Percentiles rank a stretch among this genome's conserved stretches.
phyloP scores from a whole-genome alignment of 371 early-diverging fungal genomes.

The Circinella minor region DNA sequence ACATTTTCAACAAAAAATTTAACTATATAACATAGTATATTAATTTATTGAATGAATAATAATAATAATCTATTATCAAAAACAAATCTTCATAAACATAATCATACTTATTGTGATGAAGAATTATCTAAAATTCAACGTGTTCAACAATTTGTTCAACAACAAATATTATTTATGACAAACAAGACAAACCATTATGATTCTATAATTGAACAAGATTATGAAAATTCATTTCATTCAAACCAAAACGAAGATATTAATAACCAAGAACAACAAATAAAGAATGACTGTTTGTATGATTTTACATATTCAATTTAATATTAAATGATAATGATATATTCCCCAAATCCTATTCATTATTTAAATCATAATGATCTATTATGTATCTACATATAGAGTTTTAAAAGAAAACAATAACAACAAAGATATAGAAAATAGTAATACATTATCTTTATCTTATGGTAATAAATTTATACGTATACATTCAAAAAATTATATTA shows the following conservation, averaged over 20 bases:
- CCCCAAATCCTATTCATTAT: no score
- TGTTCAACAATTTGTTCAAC: conserved; percentile 5
- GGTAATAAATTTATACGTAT: no score
- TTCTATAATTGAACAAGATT: not conserved
- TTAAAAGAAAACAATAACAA: no score
- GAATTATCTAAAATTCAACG: not conserved
- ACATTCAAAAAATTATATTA: no score
- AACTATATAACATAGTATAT: no score
- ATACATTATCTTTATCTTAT: no score
- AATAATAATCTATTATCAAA: not conserved
- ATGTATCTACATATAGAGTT: no score
- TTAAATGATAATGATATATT: no score
- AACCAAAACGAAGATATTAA: not conserved
- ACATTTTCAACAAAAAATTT: no score
- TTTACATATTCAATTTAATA: no score
- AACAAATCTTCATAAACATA: not conserved
- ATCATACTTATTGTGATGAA: conserved; percentile 5
- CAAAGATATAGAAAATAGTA: no score
- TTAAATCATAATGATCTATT: no score
- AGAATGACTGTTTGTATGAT: not conserved
- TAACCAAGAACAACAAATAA: not conserved
- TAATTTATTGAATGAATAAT: not conserved
- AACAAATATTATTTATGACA: conserved; percentile 3
- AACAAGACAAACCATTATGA: not conserved
- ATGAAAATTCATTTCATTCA: not conserved